Conservation (phyloP, 225 moss, liverwort and hornwort genomes). For the Sphagnum tenellum region DNA sequence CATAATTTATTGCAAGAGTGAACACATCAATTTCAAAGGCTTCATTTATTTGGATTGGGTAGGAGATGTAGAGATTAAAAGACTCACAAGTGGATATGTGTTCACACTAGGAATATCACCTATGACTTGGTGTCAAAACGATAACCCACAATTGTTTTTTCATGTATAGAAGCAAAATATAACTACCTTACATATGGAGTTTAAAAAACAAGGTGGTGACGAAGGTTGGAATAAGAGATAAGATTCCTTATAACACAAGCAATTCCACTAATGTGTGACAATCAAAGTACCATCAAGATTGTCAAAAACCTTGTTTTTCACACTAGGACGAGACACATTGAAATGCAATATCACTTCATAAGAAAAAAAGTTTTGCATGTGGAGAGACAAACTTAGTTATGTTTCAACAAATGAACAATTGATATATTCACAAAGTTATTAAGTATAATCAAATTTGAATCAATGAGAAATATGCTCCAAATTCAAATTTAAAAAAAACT, state of each 20-base stretch:
- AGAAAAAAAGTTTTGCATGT: not conserved
- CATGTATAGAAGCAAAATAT: conserved; percentile 1
- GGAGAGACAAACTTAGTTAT: no score
- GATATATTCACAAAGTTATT: no score
- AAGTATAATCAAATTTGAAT: no score
- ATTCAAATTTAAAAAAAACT: no score
- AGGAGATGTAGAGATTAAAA: not conserved
- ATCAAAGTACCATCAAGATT: not conserved
- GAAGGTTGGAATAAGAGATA: not conserved
- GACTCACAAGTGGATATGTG: no score
- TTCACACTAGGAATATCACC: not conserved
- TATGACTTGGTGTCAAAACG: conserved; percentile 1
- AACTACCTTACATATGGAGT: not conserved
- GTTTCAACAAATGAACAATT: no score
- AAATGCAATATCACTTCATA: not conserved
- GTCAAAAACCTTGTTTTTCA: not conserved
- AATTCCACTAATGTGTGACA: not conserved
- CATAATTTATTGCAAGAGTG: no score
- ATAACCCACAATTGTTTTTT: not conserved
- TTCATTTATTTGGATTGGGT: no score
- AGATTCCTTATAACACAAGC: not conserved
- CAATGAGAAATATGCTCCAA: no score
- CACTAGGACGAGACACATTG: conserved; percentile 2
- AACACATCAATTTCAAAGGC: no score
- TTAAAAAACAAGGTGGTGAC: not conserved